phyloP scores from a whole-genome alignment of 164 flowering plant genomes.

The Malania oleifera region DNA sequence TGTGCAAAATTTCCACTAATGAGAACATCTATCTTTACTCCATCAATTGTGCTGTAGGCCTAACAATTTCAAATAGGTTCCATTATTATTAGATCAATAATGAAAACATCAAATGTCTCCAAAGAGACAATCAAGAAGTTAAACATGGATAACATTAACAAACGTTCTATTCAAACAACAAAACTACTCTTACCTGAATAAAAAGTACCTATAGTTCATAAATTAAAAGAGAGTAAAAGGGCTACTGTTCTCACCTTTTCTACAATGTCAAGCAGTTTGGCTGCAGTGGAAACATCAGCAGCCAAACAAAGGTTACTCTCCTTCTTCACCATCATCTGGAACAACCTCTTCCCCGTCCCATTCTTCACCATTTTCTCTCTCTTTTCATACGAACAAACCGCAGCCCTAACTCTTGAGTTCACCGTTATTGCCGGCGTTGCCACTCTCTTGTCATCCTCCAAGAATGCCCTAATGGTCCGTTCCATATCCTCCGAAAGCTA shows the following conservation, averaged over 20 bases:
- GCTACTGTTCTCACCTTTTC: constrained; percentile 44
- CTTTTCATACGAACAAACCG: constrained; percentile 49
- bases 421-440: constrained; percentile 31
- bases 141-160: background rate
- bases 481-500: constrained; percentile 65
- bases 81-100: too few species aligned
- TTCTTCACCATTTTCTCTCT: constrained; percentile 68
- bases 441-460: constrained; percentile 71
- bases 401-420: constrained; percentile 15
- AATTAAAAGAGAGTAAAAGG: background rate
- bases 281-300: constrained; percentile 80
- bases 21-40: constrained; percentile 75
- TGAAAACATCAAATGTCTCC: too few species aligned
- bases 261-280: constrained; percentile 66
- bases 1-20: constrained; percentile 64
- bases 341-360: constrained; percentile 71
- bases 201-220: too few species aligned
- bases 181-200: constrained; percentile 56
- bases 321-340: constrained; percentile 77
- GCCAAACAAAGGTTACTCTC: constrained; percentile 84
- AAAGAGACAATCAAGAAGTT: background rate
- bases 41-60: constrained; percentile 94
- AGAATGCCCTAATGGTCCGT: constrained; percentile 35
- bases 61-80: constrained; percentile 22
- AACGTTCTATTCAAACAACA: background rate